These are phyloP conservation scores for Candida quercuum DNA, from an alignment of 805 yeast genomes.

Conservation along the genomic window DNA sequence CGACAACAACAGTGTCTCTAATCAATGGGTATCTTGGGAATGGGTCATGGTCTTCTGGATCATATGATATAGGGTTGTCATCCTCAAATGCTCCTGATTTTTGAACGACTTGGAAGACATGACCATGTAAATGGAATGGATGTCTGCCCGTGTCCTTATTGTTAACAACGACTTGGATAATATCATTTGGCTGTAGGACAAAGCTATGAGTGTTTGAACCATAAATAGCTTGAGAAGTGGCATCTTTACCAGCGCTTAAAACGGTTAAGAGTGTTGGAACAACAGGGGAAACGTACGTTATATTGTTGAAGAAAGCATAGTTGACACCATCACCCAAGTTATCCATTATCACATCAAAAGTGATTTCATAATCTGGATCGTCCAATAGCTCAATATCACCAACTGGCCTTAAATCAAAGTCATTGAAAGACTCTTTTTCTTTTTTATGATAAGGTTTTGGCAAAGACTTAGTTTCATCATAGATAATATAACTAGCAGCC, in stretches of 20 bases:
- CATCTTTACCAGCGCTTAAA: constrained; percentile 52
- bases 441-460: constrained; percentile 22
- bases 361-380: constrained; percentile 58
- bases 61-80: constrained; percentile 49
- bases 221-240: constrained; percentile 57
- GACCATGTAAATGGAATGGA: constrained; percentile 77
- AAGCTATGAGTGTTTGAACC: constrained; percentile 65
- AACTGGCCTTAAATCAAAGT: constrained; percentile 32
- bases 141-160: constrained; percentile 75
- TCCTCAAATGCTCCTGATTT: constrained; percentile 48
- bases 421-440: constrained; percentile 23
- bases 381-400: constrained; percentile 44
- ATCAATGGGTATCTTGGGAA: constrained; percentile 55
- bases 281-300: constrained; percentile 59
- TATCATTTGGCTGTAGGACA: constrained; percentile 54
- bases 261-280: constrained; percentile 68
- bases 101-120: constrained; percentile 54
- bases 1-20: constrained; percentile 69
- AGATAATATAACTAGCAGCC: constrained; percentile 51
- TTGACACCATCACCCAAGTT: constrained; percentile 70
- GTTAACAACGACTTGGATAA: constrained; percentile 69
- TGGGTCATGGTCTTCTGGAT: constrained; percentile 36
- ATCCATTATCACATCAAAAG: constrained; percentile 56
- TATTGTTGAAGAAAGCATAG: constrained; percentile 70
- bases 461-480: constrained; percentile 31